Percentiles rank a stretch among this genome's conserved stretches.
These are phyloP conservation scores for Didymosphaeria variabile DNA, from an alignment of 2,329 filamentous ascomycete genomes.

Conservation along the genomic window DNA sequence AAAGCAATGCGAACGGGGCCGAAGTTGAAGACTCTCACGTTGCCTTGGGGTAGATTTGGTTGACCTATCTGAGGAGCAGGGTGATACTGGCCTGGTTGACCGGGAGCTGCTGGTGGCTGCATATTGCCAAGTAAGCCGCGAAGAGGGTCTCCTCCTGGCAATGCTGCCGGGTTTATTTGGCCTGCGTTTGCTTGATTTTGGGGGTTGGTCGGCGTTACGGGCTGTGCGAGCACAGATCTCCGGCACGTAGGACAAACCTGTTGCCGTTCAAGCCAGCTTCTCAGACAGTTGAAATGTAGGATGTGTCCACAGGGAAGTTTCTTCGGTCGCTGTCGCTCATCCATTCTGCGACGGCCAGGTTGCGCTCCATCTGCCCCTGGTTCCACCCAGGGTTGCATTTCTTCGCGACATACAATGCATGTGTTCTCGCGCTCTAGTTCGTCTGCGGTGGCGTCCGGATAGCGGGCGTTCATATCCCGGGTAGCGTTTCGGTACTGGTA, in stretches of 20 bases:
- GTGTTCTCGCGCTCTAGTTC: constrained; percentile 88
- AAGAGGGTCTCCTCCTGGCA: constrained; percentile 24
- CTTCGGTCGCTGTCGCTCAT: constrained; percentile 88
- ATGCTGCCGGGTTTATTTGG: constrained; percentile 24
- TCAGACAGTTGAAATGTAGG: constrained; percentile 90
- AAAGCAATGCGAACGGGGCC: constrained; percentile 47
- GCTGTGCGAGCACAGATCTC: constrained; percentile 72
- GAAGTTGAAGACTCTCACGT: constrained; percentile 49
- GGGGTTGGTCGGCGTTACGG: constrained; percentile 38
- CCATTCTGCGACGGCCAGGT: constrained; percentile 57
- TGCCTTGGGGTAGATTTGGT: constrained; percentile 36
- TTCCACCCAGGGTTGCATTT: constrained; percentile 82
- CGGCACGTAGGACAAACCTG: constrained; percentile 97
- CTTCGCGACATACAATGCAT: constrained; percentile 96
- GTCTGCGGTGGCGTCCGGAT: constrained; percentile 87
- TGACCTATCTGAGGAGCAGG: constrained; percentile 29
- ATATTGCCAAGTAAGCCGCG: constrained; percentile 31
- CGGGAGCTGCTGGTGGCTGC: constrained; percentile 25
- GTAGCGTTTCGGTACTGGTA: constrained; percentile 91
- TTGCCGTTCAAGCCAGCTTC: constrained; percentile 96
- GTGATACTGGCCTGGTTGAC: constrained; percentile 29
- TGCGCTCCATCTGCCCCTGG: constrained; percentile 52
- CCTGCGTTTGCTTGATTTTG: constrained; percentile 36
- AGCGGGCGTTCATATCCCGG: constrained; percentile 88
- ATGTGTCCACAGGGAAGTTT: constrained; percentile 97